Conservation (phyloP, 768 basidiomycete species). For the Cubamyces sp. region DNA sequence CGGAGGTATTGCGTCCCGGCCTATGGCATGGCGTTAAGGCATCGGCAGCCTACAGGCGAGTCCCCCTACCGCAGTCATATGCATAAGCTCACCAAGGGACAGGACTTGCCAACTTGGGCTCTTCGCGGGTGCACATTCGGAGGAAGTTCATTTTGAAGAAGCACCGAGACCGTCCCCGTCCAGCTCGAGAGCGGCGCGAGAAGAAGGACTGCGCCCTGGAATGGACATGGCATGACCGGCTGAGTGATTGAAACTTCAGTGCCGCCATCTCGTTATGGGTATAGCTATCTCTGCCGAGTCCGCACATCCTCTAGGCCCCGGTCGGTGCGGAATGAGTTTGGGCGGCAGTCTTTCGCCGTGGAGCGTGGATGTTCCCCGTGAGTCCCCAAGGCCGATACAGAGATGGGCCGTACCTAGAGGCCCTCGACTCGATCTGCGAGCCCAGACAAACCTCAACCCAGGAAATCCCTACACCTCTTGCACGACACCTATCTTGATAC, state of each 20-base stretch:
- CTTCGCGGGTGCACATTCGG: not conserved
- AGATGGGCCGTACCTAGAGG: not conserved
- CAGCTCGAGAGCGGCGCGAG: not conserved
- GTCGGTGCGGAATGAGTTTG: slow-evolving; percentile 12
- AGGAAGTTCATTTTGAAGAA: not conserved
- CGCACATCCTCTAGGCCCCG: slow-evolving; percentile 9
- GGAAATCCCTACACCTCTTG: too few relatives aligned
- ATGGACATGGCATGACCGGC: too few relatives aligned
- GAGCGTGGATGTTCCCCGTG: not conserved
- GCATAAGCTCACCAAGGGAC: too few relatives aligned
- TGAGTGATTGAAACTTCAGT: too few relatives aligned
- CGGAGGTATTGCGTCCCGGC: not conserved
- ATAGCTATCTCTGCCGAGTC: not conserved
- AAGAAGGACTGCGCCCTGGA: not conserved
- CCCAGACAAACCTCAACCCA: too few relatives aligned
- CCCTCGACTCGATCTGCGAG: not conserved
- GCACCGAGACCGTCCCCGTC: slow-evolving; percentile 3
- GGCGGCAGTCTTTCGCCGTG: not conserved
- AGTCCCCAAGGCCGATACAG: not conserved
- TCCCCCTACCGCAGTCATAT: too few relatives aligned
- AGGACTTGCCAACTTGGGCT: too few relatives aligned
- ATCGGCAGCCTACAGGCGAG: not conserved
- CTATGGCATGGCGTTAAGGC: not conserved
- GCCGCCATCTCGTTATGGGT: too few relatives aligned
- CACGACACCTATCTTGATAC: too few relatives aligned